Evolutionary conservation across 2,329 filamentous ascomycete genomes (phyloP).

Genomic region (Penicillium polonicum): DNA sequence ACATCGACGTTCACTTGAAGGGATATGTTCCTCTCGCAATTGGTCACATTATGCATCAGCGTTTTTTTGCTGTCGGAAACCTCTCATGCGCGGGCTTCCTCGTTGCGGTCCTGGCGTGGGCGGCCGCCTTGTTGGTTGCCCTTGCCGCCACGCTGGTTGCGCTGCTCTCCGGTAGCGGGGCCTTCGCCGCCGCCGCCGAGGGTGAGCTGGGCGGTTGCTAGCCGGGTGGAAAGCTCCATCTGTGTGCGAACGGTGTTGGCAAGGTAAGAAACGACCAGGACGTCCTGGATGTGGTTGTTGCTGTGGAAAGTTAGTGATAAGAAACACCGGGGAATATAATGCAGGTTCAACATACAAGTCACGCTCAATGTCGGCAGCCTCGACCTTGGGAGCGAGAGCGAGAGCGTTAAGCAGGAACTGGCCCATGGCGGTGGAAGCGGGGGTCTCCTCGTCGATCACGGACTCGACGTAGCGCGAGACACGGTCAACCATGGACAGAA

Average conservation of each 20-base stretch:
- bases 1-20: constrained; percentile 17
- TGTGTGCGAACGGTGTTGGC: constrained; percentile 98
- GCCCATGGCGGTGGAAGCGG: constrained; percentile 85
- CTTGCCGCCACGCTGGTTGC: constrained; percentile 43
- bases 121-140: constrained; percentile 35
- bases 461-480: constrained; percentile 90
- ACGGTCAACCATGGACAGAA: constrained; percentile 83
- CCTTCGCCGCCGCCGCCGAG: constrained; percentile 53
- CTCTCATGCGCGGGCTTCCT: constrained; percentile 41
- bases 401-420: constrained; percentile 95
- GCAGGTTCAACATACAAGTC: constrained; percentile 66
- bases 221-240: constrained; percentile 93
- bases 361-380: constrained; percentile 82
- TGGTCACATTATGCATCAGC: constrained; percentile 26
- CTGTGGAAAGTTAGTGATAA: constrained; percentile 44
- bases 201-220: constrained; percentile 74
- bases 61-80: constrained; percentile 16
- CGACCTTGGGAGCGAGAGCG: constrained; percentile 91
- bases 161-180: constrained; percentile 34
- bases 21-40: constrained; percentile 15
- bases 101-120: constrained; percentile 41
- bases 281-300: constrained; percentile 99
- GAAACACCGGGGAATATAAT: background rate
- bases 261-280: constrained; percentile 95
- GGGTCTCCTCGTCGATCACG: constrained; percentile 82